phyloP scores from a whole-genome alignment of 768 basidiomycete genomes.

The Galerina sulciceps region DNA sequence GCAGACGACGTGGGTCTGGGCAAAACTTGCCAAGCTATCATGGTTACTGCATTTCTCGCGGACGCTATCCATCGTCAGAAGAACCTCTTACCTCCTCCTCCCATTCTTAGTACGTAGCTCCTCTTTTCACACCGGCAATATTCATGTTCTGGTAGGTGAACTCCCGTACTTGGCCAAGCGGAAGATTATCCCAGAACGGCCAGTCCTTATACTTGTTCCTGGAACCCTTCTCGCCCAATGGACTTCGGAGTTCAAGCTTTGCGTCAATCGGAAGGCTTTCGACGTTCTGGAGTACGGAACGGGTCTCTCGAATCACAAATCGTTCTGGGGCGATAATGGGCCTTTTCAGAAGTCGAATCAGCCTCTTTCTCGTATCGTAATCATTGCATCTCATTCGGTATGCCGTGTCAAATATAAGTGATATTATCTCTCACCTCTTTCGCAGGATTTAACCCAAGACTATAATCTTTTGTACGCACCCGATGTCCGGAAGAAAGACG shows the following conservation, averaged over 20 bases:
- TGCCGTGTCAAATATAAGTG: neutral
- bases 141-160: neutral
- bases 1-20: slow-evolving; percentile 35
- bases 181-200: slow-evolving; percentile 13
- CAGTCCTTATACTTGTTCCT: slow-evolving; percentile 26
- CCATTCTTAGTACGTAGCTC: slow-evolving; percentile 2
- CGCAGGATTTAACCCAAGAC: slow-evolving; percentile 22
- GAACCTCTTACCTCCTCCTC: neutral
- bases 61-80: slow-evolving; percentile 3
- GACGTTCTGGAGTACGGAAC: slow-evolving; percentile 30
- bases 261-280: slow-evolving; percentile 12
- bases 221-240: slow-evolving; percentile 27
- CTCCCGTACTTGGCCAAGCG: neutral
- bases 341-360: slow-evolving; percentile 16
- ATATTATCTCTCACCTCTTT: neutral
- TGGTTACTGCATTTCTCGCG: slow-evolving; percentile 23
- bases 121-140: neutral
- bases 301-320: neutral
- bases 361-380: slow-evolving; percentile 7
- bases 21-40: slow-evolving; percentile 29
- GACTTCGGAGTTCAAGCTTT: slow-evolving; percentile 18
- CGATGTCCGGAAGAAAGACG: neutral
- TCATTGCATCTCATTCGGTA: slow-evolving; percentile 30
- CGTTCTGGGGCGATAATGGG: slow-evolving; percentile 24
- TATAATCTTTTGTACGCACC: slow-evolving; percentile 1